A percentile compares a stretch with the other conserved stretches of the same genome.
Evolutionary conservation across 306 rosid species (phyloP).

Genomic region (Glycine latifolia): DNA sequence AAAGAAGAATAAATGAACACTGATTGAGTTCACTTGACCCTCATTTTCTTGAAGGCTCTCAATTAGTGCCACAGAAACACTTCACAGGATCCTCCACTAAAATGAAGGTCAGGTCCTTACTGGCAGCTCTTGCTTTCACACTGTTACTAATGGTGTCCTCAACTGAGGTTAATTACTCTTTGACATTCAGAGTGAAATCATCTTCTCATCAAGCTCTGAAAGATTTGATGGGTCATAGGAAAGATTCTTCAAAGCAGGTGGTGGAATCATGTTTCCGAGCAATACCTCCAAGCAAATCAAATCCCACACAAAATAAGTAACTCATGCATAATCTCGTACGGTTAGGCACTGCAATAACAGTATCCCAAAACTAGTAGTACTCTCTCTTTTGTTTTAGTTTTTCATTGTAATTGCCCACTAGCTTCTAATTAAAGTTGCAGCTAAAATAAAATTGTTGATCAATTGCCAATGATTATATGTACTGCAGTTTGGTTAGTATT

Average conservation of each 20-base stretch:
- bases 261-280: conserved; percentile 53
- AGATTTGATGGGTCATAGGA: conserved; percentile 47
- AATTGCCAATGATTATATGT: neutral
- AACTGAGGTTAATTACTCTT: conserved; percentile 35
- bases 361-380: neutral
- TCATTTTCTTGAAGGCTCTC: neutral
- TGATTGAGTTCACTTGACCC: neutral
- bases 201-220: conserved; percentile 51
- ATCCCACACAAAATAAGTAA: conserved; percentile 73
- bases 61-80: conserved; percentile 21
- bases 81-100: neutral
- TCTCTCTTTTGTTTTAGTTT: conserved; percentile 12
- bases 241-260: conserved; percentile 52
- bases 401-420: neutral
- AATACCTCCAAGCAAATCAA: conserved; percentile 69
- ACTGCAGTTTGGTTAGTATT: neutral
- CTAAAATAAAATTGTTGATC: too few relatives aligned
- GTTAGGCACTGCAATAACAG: neutral
- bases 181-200: conserved; percentile 43
- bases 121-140: conserved; percentile 55
- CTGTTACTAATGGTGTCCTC: conserved; percentile 48
- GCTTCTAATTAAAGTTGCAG: neutral
- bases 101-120: conserved; percentile 59
- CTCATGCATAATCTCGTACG: neutral
- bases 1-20: conserved; percentile 42